phyloP scores from a whole-genome alignment of 1,284 basidiomycete genomes.

The Coniferiporia sulphurascens region DNA sequence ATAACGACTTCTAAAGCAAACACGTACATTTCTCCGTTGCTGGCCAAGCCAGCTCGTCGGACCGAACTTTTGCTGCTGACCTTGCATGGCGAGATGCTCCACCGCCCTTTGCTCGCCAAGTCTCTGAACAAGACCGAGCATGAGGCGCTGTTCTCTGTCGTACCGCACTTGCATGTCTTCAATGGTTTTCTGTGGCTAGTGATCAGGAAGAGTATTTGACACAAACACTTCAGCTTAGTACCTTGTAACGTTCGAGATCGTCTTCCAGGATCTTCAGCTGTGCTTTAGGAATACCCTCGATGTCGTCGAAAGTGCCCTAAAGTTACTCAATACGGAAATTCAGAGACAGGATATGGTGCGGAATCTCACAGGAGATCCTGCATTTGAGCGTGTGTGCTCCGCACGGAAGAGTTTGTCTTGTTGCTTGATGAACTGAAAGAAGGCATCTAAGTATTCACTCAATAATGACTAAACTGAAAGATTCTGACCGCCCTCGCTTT shows the following conservation, averaged over 20 bases:
- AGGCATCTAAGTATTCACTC: constrained; percentile 8
- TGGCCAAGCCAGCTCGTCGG: constrained; percentile 56
- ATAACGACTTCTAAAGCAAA: not conserved
- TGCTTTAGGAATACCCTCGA: constrained; percentile 60
- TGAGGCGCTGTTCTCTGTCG: constrained; percentile 71
- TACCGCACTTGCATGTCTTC: constrained; percentile 58
- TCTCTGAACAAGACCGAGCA: constrained; percentile 71
- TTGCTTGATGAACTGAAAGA: constrained; percentile 77
- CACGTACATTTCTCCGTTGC: constrained; percentile 46
- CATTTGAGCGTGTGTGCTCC: constrained; percentile 38
- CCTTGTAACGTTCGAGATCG: constrained; percentile 61
- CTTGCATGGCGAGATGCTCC: constrained; percentile 38
- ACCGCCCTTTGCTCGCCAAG: constrained; percentile 62
- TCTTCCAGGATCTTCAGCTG: constrained; percentile 71
- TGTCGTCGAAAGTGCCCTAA: constrained; percentile 63
- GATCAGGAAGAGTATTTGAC: constrained; percentile 13
- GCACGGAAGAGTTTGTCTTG: constrained; percentile 88
- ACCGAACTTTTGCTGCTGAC: constrained; percentile 38
- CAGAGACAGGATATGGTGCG: not conserved
- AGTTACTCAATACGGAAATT: constrained; percentile 15
- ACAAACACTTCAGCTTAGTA: constrained; percentile 25
- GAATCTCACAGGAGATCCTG: constrained; percentile 20
- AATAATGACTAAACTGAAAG: not conserved
- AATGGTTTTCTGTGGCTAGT: constrained; percentile 41
- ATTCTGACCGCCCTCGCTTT: constrained; percentile 71